phyloP scores from a whole-genome alignment of 768 basidiomycete genomes.

The Daedalea quercina region DNA sequence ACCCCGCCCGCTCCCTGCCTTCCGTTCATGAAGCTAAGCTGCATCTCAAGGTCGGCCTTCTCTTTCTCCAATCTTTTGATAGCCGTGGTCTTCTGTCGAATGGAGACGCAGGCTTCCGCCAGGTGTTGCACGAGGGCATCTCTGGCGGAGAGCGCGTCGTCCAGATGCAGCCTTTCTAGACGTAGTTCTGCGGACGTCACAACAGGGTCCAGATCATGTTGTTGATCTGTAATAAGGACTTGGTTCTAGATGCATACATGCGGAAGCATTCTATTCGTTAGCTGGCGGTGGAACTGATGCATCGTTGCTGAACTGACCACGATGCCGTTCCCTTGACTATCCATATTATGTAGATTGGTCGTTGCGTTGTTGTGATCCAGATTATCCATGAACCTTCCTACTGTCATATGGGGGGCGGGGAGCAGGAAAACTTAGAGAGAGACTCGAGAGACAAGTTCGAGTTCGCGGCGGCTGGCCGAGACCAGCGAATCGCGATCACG shows the following conservation, averaged over 20 bases:
- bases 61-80: conserved; percentile 38
- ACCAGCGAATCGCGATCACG: too few relatives aligned
- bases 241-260: background rate
- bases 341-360: too few relatives aligned
- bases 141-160: conserved; percentile 55
- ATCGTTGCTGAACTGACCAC: too few relatives aligned
- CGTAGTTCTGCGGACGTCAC: background rate
- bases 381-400: too few relatives aligned
- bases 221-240: background rate
- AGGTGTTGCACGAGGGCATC: conserved; percentile 56
- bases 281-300: too few relatives aligned
- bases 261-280: background rate
- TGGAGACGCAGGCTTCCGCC: conserved; percentile 49
- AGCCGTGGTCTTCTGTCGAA: conserved; percentile 51
- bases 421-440: too few relatives aligned
- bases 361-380: too few relatives aligned
- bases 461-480: too few relatives aligned
- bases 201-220: background rate
- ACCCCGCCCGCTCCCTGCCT: background rate
- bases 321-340: too few relatives aligned
- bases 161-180: conserved; percentile 23
- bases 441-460: too few relatives aligned
- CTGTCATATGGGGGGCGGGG: too few relatives aligned
- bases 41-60: conserved; percentile 31
- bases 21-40: conserved; percentile 4